Base-by-base conservation (phyloP, 306 rosid genomes). In the Gynostemma pentaphyllum region DNA sequence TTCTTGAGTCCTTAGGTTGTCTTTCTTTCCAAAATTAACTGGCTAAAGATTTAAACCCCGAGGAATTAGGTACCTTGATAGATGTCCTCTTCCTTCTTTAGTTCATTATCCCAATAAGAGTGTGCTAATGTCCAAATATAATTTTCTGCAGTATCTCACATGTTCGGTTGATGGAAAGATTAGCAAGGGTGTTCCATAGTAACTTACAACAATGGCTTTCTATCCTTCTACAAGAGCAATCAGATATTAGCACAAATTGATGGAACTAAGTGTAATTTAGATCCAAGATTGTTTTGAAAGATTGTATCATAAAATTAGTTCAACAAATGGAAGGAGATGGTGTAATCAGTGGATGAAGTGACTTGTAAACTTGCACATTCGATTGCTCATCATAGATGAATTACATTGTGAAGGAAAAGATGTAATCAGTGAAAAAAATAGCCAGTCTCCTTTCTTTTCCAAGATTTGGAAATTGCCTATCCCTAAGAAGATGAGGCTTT, bases 101-200 rank as follows among this genome's bases (percentile, higher is more conserved):
- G 68, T 62, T 44, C 42, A 57, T 64, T 56, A 62, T 68, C 59
- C 22, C 67, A 42, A 18, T 51, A 39, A 46, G 83, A 59, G 78
- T 79, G 68, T 72, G 80, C 84, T 79, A 76, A 79, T 79, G 53
- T 71, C 72, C 34, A 66, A 63, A 66, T 51, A 79, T 69, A 79
- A 75, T 75, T 75, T 75, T 75, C 70, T 79, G 84, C 84, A 79
- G 84, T 79, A 70, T 73, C 73, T 74, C 74, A 65, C 74, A 64
- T 34, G 83, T 50, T 62, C 77, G 73, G 52, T 75, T 76, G 74
- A 62, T 79, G 80, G 84, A 75, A 70, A 79, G 78, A 72, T 76
- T 72, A 60, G 73, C 74, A 72, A 72, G 68, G 67, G 70, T 57
- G 18, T 68, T 48, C 70, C 53, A 68, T 72, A 72, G 72, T 75